Evolutionary conservation across 768 basidiomycete genomes (phyloP).

Genomic region (Boletus pseudopeckii): DNA sequence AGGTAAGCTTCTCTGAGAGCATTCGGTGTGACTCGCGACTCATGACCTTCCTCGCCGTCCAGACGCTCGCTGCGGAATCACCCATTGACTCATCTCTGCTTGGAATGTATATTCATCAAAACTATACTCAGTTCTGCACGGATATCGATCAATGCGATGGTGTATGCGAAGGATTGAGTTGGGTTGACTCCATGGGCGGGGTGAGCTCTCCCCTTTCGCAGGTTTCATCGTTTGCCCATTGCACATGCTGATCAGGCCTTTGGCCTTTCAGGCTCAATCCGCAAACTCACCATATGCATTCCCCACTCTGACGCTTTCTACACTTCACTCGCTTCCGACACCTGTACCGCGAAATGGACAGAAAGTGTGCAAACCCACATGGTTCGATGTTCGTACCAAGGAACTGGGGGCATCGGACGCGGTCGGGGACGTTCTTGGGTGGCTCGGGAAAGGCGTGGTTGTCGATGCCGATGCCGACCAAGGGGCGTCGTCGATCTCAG

Average conservation of each 20-base stretch:
- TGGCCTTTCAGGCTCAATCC: conserved; percentile 47
- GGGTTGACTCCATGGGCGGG: conserved; percentile 63
- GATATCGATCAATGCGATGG: conserved; percentile 71
- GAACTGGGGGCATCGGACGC: conserved; percentile 61
- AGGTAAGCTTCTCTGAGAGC: conserved; percentile 44
- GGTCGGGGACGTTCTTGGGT: conserved; percentile 50
- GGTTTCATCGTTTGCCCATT: neutral
- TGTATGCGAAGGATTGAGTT: conserved; percentile 73
- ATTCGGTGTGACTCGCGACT: neutral
- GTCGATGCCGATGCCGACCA: conserved; percentile 11
- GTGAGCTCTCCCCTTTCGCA: conserved; percentile 35
- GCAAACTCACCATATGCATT: conserved; percentile 79
- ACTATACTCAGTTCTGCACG: conserved; percentile 81
- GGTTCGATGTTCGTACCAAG: conserved; percentile 62
- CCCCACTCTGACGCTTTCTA: conserved; percentile 75
- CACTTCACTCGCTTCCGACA: conserved; percentile 81
- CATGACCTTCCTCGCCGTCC: neutral
- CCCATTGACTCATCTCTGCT: conserved; percentile 91
- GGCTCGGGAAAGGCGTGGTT: conserved; percentile 44
- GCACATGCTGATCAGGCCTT: neutral
- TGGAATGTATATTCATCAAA: conserved; percentile 90
- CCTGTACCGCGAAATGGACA: conserved; percentile 80
- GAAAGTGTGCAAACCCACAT: conserved; percentile 82
- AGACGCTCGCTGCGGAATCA: conserved; percentile 77
- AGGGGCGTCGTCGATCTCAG: conserved; percentile 3